Evolutionary conservation across 805 yeast species (phyloP).

Genomic region (Saccharomycopsis schoenii): DNA sequence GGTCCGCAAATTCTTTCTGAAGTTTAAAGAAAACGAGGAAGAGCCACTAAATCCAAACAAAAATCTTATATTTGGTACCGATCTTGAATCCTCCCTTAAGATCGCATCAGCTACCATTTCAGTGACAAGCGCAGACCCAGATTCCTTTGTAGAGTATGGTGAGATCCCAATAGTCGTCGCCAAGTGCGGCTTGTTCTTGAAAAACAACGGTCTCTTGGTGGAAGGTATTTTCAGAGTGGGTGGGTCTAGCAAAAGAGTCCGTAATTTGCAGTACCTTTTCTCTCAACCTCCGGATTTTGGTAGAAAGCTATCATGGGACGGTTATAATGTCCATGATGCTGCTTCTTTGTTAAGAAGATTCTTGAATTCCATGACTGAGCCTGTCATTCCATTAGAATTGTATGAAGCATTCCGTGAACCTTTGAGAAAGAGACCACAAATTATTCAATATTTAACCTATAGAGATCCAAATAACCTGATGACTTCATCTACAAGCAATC

Average conservation of each 20-base stretch:
- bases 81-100: conserved; percentile 57
- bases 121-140: conserved; percentile 44
- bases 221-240: conserved; percentile 93
- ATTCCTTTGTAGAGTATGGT: conserved; percentile 70
- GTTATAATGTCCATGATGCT: conserved; percentile 93
- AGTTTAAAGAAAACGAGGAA: conserved; percentile 3
- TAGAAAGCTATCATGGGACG: conserved; percentile 79
- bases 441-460: conserved; percentile 54
- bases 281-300: conserved; percentile 88
- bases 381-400: conserved; percentile 67
- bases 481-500: neutral
- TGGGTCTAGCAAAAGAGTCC: conserved; percentile 81
- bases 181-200: conserved; percentile 80
- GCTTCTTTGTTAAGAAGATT: conserved; percentile 83
- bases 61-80: conserved; percentile 61
- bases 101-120: conserved; percentile 73
- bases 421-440: conserved; percentile 47
- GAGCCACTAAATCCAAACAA: conserved; percentile 2
- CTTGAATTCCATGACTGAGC: conserved; percentile 83
- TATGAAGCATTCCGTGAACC: conserved; percentile 79
- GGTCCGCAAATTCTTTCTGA: neutral
- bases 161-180: conserved; percentile 91
- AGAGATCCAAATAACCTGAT: conserved; percentile 34
- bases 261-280: conserved; percentile 74
- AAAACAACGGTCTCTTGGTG: conserved; percentile 63